Evolutionary conservation across 805 yeast species (phyloP).

Genomic region (Kuraishia capsulata): DNA sequence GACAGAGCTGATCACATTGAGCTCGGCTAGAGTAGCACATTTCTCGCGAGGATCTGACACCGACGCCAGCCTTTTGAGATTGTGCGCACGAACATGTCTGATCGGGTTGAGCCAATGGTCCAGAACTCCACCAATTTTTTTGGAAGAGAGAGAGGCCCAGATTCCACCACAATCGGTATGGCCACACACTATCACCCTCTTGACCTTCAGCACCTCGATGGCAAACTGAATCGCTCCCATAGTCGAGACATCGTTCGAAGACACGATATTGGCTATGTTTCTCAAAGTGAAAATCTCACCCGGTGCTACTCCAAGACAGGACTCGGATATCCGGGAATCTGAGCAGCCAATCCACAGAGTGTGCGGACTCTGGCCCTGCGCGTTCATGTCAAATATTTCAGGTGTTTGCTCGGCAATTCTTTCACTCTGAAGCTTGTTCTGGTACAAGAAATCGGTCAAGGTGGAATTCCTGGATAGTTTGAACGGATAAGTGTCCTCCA

Average conservation of each 20-base stretch:
- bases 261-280: conserved; percentile 76
- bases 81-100: conserved; percentile 59
- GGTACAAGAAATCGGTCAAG: conserved; percentile 35
- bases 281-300: conserved; percentile 89
- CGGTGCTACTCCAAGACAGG: conserved; percentile 63
- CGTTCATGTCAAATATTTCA: conserved; percentile 52
- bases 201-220: conserved; percentile 72
- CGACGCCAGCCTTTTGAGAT: conserved; percentile 38
- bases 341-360: conserved; percentile 93
- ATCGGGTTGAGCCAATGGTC: conserved; percentile 65
- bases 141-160: conserved; percentile 63
- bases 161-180: conserved; percentile 95
- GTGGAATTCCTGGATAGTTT: conserved; percentile 38
- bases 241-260: conserved; percentile 61
- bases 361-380: conserved; percentile 84
- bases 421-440: conserved; percentile 38
- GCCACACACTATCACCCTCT: conserved; percentile 80
- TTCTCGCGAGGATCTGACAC: conserved; percentile 42
- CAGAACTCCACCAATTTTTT: conserved; percentile 57
- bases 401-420: conserved; percentile 42
- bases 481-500: conserved; percentile 22
- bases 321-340: conserved; percentile 84
- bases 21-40: conserved; percentile 60
- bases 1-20: conserved; percentile 69
- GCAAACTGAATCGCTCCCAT: conserved; percentile 84